Evolutionary conservation across 805 yeast species (phyloP), one percentile per base, ranked within the genome.

Genomic region (Candida argentea): DNA sequence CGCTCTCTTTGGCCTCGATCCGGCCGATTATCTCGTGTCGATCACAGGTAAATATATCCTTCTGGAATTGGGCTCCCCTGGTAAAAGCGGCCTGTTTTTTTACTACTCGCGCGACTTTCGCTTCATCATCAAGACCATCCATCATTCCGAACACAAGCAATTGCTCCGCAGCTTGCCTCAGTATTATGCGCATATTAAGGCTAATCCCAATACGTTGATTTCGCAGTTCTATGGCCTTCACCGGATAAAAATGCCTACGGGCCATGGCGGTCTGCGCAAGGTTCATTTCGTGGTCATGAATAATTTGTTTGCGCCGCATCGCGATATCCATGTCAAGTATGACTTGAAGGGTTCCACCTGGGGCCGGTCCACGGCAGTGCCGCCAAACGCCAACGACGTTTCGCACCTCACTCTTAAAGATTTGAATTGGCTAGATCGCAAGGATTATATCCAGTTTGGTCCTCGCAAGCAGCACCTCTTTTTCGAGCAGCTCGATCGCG

Each of bases 211-310:
- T 46, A 91, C 98, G 0, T 63, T 91, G 37, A 61, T 91, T 5
- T 80, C 94, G n/a, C 98, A 91, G 55, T 86, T 89, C 52, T 91
- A 91, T 56, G 99, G 99, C 0, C 64, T 91, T 29, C 97, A 91
- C 50, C 64, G 99, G 34, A 77, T 91, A 27, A 86, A 89, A 51
- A 77, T 89, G 73, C 95, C 95, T 6, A 67, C 77, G 25, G 66
- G 70, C 6, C 57, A 60, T 28, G 70, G 68, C 23, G 59, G 62
- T 2, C 54, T 57, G 22, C 67, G 86, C 30, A 87, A 83, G 48
- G 83, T 91, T 22, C 94, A 91, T 55, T 89, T 91, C 42, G 65
- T 91, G 30, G 95, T 91, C 19, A 91, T 91, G 98, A 91, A 91
- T 61, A 91, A 91, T 47, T 66, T 91, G 27, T 91, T 93, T 56